Evolutionary conservation across 768 basidiomycete species (phyloP), one percentile per base, ranked within the genome.

Genomic region (Tephrocybe sp.): DNA sequence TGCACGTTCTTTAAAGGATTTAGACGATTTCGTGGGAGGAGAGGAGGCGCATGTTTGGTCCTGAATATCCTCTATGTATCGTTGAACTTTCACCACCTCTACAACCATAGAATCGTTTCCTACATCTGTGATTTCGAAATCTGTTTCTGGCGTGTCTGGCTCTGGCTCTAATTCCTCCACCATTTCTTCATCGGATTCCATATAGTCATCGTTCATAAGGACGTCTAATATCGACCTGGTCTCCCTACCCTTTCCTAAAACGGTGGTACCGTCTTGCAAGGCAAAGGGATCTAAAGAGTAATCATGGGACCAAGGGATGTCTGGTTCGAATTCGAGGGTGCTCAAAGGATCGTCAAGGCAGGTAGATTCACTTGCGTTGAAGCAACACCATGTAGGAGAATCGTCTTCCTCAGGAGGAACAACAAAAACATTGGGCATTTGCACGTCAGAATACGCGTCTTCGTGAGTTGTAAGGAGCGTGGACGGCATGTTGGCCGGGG

Each of bases 391-490:
- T 17, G 79, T 68, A 5, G 77, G 76, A n/a, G 64, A 47, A 16
- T 74, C 61, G 52, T 84, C 82, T 64, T 84, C 82, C 59, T 78
- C 80, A 17, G 82, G 82, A 13, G 82, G 82, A 33, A 76, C 63
- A 22, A 83, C 72, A 52, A 79, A 80, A 51, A 84, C 79, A 49
- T 75, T 71, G 19, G 80, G 81, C 68, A 78, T 66, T 42, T 62
- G 55, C 45, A 62, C 8, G 2, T 44, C 38, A 7, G 53, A 26
- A 17, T 51, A 53, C 30, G 49, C 52, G 31, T 47, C 35, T 31
- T 42, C 31, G 45, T 52, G 33, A 32, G 39, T 49, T 38, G 49
- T 45, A 49, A 51, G 38, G 52, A 55, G 54, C 41, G 54, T 52
- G 44, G 52, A 23, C 16, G 52, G 44, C 59, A 60, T 60, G 20